Conservation (phyloP, 148 eudicot species). For the Cornus florida region DNA sequence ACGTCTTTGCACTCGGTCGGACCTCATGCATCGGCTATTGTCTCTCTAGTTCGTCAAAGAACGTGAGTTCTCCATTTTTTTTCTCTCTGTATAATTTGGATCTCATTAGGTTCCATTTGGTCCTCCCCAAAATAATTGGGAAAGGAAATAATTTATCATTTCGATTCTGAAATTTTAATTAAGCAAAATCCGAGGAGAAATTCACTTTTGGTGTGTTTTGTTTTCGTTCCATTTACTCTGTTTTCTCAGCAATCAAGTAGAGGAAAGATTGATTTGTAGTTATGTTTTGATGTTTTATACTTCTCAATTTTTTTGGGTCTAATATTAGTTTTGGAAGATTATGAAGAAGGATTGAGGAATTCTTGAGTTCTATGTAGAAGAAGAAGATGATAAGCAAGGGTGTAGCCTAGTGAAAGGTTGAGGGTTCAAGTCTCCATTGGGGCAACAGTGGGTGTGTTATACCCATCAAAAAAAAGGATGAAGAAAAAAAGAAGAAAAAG, state of each 20-base stretch:
- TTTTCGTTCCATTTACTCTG: not conserved
- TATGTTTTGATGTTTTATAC: not conserved
- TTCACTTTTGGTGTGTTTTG: not conserved
- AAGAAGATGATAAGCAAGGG: constrained; percentile 5
- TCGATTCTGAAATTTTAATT: too few species aligned
- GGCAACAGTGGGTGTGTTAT: too few species aligned
- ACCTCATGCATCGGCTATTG: constrained; percentile 26
- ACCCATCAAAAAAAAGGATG: too few species aligned
- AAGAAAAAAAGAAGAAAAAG: too few species aligned
- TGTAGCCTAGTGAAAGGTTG: too few species aligned
- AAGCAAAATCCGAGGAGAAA: not conserved
- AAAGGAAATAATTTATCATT: too few species aligned
- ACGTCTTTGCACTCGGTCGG: constrained; percentile 27
- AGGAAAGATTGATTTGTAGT: not conserved
- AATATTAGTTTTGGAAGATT: constrained; percentile 50
- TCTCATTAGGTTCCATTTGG: not conserved
- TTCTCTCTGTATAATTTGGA: not conserved
- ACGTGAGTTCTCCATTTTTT: constrained; percentile 25
- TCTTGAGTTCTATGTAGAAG: constrained; percentile 21
- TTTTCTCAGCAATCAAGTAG: not conserved
- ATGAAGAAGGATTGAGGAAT: constrained; percentile 43
- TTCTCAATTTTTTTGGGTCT: not conserved
- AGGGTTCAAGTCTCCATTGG: too few species aligned
- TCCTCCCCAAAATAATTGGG: too few species aligned
- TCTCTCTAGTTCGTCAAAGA: constrained; percentile 24